Percentiles rank a stretch among this genome's conserved stretches.
phyloP scores from a whole-genome alignment of 1,284 basidiomycete genomes.

The Heterobasidion irregulare region DNA sequence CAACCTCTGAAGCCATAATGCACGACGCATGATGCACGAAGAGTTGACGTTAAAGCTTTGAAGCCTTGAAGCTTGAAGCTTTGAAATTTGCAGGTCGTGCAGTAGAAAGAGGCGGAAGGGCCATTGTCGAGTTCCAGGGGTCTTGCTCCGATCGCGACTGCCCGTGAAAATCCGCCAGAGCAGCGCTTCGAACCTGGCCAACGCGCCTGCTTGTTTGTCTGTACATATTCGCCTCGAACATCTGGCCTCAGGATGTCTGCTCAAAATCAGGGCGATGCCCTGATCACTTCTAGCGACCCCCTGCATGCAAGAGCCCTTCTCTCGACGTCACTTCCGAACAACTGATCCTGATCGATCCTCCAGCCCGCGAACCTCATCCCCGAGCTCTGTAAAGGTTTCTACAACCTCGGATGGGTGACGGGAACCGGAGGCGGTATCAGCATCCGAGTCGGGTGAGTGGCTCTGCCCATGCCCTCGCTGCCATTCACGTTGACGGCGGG shows the following conservation, averaged over 20 bases:
- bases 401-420: conserved; percentile 57
- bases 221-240: background rate
- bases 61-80: too few species aligned
- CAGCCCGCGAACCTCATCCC: conserved; percentile 81
- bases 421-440: conserved; percentile 61
- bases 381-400: conserved; percentile 60
- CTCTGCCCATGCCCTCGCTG: background rate
- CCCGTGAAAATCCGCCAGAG: too few species aligned
- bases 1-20: too few species aligned
- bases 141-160: too few species aligned
- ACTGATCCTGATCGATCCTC: conserved; percentile 3
- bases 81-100: too few species aligned
- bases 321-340: too few species aligned
- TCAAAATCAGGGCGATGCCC: conserved; percentile 1
- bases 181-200: too few species aligned
- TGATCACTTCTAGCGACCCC: conserved; percentile 24
- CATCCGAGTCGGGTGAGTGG: conserved; percentile 56
- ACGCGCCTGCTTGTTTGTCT: background rate
- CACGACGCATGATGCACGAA: too few species aligned
- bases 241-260: background rate
- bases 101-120: too few species aligned
- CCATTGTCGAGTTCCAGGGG: too few species aligned
- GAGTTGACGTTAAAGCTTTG: too few species aligned
- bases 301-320: conserved; percentile 31
- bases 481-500: background rate